Percentiles rank a stretch among this genome's conserved stretches.
These are phyloP conservation scores for Fallopia convolvulus DNA, from an alignment of 148 eudicot genomes.

Conservation along the genomic window DNA sequence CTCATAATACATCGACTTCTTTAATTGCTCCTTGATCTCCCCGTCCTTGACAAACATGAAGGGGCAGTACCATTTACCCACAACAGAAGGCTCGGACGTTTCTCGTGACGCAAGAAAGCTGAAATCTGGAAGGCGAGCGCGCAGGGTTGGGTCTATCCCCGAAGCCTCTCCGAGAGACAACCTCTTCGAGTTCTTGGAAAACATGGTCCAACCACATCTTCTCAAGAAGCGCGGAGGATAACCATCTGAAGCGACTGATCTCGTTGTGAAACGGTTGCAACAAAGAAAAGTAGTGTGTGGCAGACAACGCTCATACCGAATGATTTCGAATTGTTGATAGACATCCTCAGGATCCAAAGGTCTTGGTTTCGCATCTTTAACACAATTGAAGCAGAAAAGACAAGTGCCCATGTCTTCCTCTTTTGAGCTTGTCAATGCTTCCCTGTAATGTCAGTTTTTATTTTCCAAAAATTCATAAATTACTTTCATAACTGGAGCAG, in stretches of 20 bases:
- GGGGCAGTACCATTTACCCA: constrained; percentile 79
- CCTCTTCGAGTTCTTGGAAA: constrained; percentile 17
- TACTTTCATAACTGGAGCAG: too few species aligned
- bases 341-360: constrained; percentile 43
- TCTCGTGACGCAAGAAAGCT: constrained; percentile 17
- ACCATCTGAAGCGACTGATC: constrained; percentile 50
- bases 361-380: constrained; percentile 40
- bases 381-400: constrained; percentile 29
- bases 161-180: constrained; percentile 42
- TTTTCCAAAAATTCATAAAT: neutral
- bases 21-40: constrained; percentile 32
- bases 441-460: neutral
- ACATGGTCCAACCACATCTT: constrained; percentile 34
- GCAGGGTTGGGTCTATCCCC: constrained; percentile 34
- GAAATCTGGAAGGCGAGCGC: constrained; percentile 31
- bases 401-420: constrained; percentile 43
- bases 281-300: constrained; percentile 10
- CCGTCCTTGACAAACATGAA: constrained; percentile 63
- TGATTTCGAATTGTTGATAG: constrained; percentile 60
- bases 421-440: constrained; percentile 24
- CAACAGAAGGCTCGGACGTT: constrained; percentile 26
- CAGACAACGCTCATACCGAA: neutral
- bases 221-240: constrained; percentile 53
- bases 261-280: constrained; percentile 23
- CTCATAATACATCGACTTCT: constrained; percentile 43